Evolutionary conservation across 495 filamentous ascomycete genomes (phyloP).

Genomic region (Pseudotulostoma volvatum): DNA sequence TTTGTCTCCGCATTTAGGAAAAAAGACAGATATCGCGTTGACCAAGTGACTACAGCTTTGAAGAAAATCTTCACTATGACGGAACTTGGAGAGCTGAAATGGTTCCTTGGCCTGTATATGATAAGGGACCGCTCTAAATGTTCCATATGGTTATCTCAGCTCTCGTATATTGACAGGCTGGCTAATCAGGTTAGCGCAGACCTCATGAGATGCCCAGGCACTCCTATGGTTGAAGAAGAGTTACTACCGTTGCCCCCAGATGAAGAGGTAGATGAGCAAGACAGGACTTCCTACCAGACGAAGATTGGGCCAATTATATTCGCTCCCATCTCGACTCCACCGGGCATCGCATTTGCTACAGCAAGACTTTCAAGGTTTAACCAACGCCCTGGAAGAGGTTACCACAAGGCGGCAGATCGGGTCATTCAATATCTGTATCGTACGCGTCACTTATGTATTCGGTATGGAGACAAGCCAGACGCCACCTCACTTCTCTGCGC

Average conservation of each 20-base stretch:
- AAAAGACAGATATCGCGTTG: not conserved
- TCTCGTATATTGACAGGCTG: not conserved
- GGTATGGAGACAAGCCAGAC: not conserved
- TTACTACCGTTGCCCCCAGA: not conserved
- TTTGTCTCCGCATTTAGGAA: slow-evolving; percentile 2
- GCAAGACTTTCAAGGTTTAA: slow-evolving; percentile 8
- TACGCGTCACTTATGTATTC: not conserved
- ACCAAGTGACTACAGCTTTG: slow-evolving; percentile 3
- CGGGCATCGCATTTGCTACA: slow-evolving; percentile 9
- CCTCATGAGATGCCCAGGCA: not conserved
- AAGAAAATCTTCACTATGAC: slow-evolving; percentile 4
- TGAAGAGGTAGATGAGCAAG: not conserved
- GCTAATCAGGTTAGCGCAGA: not conserved
- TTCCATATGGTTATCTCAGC: not conserved
- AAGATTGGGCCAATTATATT: slow-evolving; percentile 15
- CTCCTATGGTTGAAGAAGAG: not conserved
- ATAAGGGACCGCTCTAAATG: not conserved
- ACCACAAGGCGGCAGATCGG: slow-evolving; percentile 5
- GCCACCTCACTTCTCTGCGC: not conserved
- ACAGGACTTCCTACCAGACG: slow-evolving; percentile 7
- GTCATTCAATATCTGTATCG: slow-evolving; percentile 2
- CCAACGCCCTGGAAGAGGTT: slow-evolving; percentile 7
- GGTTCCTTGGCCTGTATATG: slow-evolving; percentile 9
- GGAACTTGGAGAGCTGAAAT: slow-evolving; percentile 1
- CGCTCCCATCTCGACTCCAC: slow-evolving; percentile 8